Conservation (phyloP, 2,329 filamentous ascomycete species). For the Tolypocladium cylindrosporum region DNA sequence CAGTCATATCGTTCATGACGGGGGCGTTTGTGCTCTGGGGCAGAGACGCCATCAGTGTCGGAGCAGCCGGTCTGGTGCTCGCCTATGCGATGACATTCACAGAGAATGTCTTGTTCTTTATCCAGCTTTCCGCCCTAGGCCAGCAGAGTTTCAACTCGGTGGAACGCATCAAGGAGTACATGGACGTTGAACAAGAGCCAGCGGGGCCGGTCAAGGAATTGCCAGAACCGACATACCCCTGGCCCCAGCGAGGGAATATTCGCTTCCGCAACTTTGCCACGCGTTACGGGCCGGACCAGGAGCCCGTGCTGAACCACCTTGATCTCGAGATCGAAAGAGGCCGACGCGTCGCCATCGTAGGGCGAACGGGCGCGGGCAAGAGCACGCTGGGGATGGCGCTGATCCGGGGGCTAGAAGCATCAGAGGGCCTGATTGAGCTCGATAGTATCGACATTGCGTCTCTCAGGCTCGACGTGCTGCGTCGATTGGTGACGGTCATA, state of each 20-base stretch:
- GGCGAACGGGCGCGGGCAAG: constrained; percentile 69
- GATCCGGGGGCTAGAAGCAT: not conserved
- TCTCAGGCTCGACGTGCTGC: constrained; percentile 23
- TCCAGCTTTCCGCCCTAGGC: not conserved
- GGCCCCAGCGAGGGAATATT: not conserved
- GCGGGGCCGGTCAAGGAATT: not conserved
- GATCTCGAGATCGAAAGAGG: not conserved
- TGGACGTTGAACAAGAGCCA: not conserved
- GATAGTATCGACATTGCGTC: constrained; percentile 31
- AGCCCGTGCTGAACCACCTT: not conserved
- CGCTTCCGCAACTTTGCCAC: constrained; percentile 2
- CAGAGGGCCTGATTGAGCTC: not conserved
- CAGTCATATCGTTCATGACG: not conserved
- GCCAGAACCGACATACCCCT: not conserved
- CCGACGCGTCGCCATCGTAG: constrained; percentile 43
- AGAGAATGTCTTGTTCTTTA: not conserved
- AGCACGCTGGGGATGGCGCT: constrained; percentile 50
- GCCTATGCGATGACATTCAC: not conserved
- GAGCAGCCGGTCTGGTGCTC: not conserved
- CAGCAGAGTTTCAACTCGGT: not conserved
- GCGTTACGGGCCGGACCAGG: not conserved
- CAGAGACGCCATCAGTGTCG: not conserved
- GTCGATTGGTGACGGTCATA: constrained; percentile 44
- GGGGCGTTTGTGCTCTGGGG: not conserved
- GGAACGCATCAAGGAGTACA: not conserved